Conservation (phyloP, 2,329 filamentous ascomycete genomes). For the Cladophialophora chaetospira region DNA sequence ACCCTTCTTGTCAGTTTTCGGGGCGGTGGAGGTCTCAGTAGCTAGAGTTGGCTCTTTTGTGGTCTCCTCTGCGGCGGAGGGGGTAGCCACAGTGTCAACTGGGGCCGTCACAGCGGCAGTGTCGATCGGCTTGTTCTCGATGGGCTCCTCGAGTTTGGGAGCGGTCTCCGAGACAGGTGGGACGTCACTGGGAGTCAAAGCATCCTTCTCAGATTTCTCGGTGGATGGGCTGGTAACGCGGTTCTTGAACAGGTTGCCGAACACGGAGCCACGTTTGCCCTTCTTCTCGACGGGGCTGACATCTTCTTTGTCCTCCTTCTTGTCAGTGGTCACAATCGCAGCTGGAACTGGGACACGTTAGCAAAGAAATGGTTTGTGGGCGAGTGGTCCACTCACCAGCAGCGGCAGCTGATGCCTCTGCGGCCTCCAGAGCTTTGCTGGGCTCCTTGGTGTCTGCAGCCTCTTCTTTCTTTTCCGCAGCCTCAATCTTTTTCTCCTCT, state of each 20-base stretch:
- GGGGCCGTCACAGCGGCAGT: conserved; percentile 49
- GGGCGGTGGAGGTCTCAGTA: conserved; percentile 36
- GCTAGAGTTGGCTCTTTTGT: conserved; percentile 37
- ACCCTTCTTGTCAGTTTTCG: conserved; percentile 38
- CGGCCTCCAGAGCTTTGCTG: conserved; percentile 45
- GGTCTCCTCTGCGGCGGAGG: conserved; percentile 38
- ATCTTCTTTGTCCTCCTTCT: conserved; percentile 50
- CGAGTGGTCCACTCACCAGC: conserved; percentile 31
- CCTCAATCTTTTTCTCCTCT: conserved; percentile 50
- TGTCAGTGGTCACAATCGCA: conserved; percentile 52
- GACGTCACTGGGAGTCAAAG: conserved; percentile 52
- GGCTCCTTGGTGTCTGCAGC: conserved; percentile 37
- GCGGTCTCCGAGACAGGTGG: conserved; percentile 51
- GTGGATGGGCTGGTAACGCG: conserved; percentile 52
- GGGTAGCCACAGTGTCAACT: conserved; percentile 37
- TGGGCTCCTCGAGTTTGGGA: conserved; percentile 51
- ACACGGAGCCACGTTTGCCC: conserved; percentile 85
- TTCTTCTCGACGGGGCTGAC: conserved; percentile 61
- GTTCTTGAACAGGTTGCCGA: conserved; percentile 78
- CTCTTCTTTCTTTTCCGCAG: conserved; percentile 48
- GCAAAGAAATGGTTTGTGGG: conserved; percentile 11
- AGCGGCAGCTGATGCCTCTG: conserved; percentile 39
- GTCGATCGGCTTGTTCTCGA: conserved; percentile 45
- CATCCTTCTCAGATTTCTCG: conserved; percentile 52
- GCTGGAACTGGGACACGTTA: conserved; percentile 37